These are phyloP conservation scores for Sclerotinia sclerotiorum DNA, from an alignment of 2,329 filamentous ascomycete species.

Conservation along the genomic window DNA sequence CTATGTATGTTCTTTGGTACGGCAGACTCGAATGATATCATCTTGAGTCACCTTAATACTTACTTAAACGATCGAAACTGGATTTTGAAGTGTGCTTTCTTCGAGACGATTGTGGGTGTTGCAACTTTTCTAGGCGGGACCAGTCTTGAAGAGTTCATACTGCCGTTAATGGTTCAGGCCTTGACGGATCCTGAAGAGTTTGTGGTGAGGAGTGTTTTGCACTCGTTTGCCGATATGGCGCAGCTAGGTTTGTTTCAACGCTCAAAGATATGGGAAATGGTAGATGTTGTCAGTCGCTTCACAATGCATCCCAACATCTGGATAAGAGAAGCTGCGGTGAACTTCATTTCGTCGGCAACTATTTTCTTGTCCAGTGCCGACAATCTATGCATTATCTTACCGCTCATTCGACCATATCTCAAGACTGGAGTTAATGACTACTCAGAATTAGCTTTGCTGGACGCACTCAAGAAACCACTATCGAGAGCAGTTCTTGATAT, in stretches of 20 bases:
- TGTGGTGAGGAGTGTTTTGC: slow-evolving; percentile 85
- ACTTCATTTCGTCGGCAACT: slow-evolving; percentile 77
- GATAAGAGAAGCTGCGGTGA: slow-evolving; percentile 86
- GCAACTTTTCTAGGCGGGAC: slow-evolving; percentile 86
- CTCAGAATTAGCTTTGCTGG: slow-evolving; percentile 71
- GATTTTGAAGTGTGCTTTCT: slow-evolving; percentile 95
- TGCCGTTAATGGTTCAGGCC: slow-evolving; percentile 94
- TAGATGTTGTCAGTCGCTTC: slow-evolving; percentile 80
- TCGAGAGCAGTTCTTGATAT: slow-evolving; percentile 80
- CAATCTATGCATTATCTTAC: slow-evolving; percentile 77
- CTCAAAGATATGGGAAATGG: slow-evolving; percentile 80
- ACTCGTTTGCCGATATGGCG: slow-evolving; percentile 85
- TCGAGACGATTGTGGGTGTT: slow-evolving; percentile 91
- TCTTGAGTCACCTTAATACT: slow-evolving; percentile 92
- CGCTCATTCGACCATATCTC: slow-evolving; percentile 77
- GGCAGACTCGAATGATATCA: slow-evolving; percentile 90
- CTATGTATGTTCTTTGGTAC: slow-evolving; percentile 95
- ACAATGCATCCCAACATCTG: slow-evolving; percentile 92
- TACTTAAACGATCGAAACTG: slow-evolving; percentile 96
- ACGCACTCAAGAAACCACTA: slow-evolving; percentile 79
- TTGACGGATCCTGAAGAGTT: slow-evolving; percentile 91
- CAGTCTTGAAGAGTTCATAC: slow-evolving; percentile 89
- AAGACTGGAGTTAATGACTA: slow-evolving; percentile 71
- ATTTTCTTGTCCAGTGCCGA: slow-evolving; percentile 77
- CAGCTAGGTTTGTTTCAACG: slow-evolving; percentile 84